A percentile compares a stretch with the other conserved stretches of the same genome.
Conservation (phyloP, 2,329 filamentous ascomycete genomes). For the Lecanosticta acicola region DNA sequence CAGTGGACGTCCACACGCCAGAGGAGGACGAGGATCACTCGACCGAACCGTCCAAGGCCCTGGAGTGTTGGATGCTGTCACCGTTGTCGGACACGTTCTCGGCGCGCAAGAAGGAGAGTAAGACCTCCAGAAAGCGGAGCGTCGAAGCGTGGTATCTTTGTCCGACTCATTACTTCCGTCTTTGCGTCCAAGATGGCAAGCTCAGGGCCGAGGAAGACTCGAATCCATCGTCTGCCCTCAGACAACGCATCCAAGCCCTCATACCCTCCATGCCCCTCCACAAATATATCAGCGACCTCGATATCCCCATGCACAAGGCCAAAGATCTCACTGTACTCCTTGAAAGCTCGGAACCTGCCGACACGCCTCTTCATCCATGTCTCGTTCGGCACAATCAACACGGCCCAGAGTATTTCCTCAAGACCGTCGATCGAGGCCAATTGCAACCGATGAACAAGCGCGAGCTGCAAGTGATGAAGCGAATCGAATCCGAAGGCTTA, state of each 20-base stretch:
- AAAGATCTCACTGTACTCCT: slow-evolving; percentile 25
- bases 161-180: slow-evolving; percentile 27
- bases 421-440: slow-evolving; percentile 29
- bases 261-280: slow-evolving; percentile 29
- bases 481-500: slow-evolving; percentile 25
- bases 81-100: slow-evolving; percentile 19
- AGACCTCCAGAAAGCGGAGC: slow-evolving; percentile 11
- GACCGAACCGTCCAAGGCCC: slow-evolving; percentile 14
- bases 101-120: slow-evolving; percentile 2
- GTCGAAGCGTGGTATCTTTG: slow-evolving; percentile 31
- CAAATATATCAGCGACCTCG: slow-evolving; percentile 32
- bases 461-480: slow-evolving; percentile 29
- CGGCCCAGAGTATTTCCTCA: slow-evolving; percentile 28
- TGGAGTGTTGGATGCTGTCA: slow-evolving; percentile 31
- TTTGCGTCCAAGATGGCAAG: slow-evolving; percentile 22
- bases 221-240: slow-evolving; percentile 13
- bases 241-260: slow-evolving; percentile 21
- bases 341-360: slow-evolving; percentile 19
- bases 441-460: slow-evolving; percentile 30
- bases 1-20: slow-evolving; percentile 20
- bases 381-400: slow-evolving; percentile 14
- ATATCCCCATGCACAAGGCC: slow-evolving; percentile 22
- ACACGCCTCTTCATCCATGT: slow-evolving; percentile 24
- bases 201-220: slow-evolving; percentile 24
- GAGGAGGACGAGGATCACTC: slow-evolving; percentile 16